Evolutionary conservation across 257 asterid species (phyloP).

Genomic region (Coffea eugenioides): DNA sequence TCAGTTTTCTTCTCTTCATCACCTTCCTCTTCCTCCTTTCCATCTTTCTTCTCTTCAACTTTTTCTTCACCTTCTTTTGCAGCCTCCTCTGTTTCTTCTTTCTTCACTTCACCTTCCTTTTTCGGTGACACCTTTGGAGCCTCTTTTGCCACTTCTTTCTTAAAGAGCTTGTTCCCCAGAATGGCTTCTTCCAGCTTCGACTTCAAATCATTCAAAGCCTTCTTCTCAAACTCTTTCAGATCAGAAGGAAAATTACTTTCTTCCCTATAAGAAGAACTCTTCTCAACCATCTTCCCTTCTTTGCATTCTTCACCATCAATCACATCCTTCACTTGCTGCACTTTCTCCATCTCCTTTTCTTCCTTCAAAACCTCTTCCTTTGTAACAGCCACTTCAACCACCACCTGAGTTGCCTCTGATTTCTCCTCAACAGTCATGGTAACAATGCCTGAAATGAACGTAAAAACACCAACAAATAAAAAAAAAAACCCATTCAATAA

Average conservation of each 20-base stretch:
- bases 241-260: conserved; percentile 69
- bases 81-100: neutral
- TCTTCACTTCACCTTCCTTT: conserved; percentile 18
- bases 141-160: conserved; percentile 30
- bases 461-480: neutral
- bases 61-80: conserved; percentile 14
- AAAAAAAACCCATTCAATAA: neutral
- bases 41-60: conserved; percentile 14
- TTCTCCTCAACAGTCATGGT: conserved; percentile 62
- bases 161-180: conserved; percentile 46
- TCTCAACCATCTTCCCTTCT: conserved; percentile 36
- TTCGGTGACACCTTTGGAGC: neutral
- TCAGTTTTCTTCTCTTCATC: conserved; percentile 17
- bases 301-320: conserved; percentile 30
- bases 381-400: conserved; percentile 31
- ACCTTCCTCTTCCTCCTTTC: conserved; percentile 11
- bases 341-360: conserved; percentile 25
- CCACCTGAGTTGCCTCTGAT: conserved; percentile 38
- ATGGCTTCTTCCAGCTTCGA: conserved; percentile 68
- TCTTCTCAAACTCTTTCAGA: conserved; percentile 63
- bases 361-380: conserved; percentile 26
- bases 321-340: conserved; percentile 33
- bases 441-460: neutral
- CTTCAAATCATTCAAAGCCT: conserved; percentile 60
- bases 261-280: conserved; percentile 41